These are phyloP conservation scores for Coniophora puteana DNA, from an alignment of 1,284 basidiomycete genomes.

Conservation along the genomic window DNA sequence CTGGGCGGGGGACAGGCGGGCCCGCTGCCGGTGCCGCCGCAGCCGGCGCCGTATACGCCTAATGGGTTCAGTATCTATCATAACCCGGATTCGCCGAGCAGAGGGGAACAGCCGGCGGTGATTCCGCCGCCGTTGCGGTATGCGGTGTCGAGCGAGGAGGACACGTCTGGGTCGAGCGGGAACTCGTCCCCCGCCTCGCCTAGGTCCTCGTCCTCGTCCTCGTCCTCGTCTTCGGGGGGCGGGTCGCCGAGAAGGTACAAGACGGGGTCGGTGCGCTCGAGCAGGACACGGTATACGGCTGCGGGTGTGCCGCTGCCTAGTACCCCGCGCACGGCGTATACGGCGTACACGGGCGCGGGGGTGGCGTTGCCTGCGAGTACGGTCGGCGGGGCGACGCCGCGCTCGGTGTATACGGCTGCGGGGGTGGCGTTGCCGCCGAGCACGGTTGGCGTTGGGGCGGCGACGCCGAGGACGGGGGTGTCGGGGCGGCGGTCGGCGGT, in stretches of 20 bases:
- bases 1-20: background rate
- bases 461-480: too few relatives aligned
- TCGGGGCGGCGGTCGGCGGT: too few relatives aligned
- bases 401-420: constrained; percentile 10
- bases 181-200: too few relatives aligned
- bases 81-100: background rate
- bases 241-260: too few relatives aligned
- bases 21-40: background rate
- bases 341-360: constrained; percentile 8
- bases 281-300: constrained; percentile 11
- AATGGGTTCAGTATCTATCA: background rate
- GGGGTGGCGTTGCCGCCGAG: too few relatives aligned
- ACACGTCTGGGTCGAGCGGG: constrained; percentile 24
- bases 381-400: constrained; percentile 13
- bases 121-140: constrained; percentile 5
- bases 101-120: background rate
- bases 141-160: constrained; percentile 24
- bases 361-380: constrained; percentile 6
- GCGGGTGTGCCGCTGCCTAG: constrained; percentile 12
- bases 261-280: background rate
- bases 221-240: too few relatives aligned
- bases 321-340: constrained; percentile 1
- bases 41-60: background rate
- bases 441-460: too few relatives aligned
- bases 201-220: too few relatives aligned